Evolutionary conservation across 495 filamentous ascomycete genomes (phyloP), one percentile per base, ranked within the genome.

Genomic region (Darksidea phi): DNA sequence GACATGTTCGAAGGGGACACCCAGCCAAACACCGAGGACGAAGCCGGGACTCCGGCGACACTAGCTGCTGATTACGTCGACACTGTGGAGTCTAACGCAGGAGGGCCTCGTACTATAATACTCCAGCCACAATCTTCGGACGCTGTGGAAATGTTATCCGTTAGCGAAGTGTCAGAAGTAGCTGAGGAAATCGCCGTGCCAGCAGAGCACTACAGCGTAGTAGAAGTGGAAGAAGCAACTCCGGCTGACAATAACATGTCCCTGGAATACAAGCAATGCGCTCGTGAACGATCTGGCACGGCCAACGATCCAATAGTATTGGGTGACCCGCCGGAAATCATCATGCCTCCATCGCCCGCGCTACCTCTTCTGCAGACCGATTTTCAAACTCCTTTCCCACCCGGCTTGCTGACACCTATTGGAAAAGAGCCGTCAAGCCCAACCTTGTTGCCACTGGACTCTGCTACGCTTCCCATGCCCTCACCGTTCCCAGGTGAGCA

Each of bases 401-500:
- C 52, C 1, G 54, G 55, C 2, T 11, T 61, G 41, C 43, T 60
- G 25, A 68, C 57, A 6, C 66, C 66, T 17, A 50, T 64, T 28
- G 61, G 61, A 13, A 26, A 51, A 48, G 51, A 63, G 46, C 66
- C 66, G 10, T 43, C 18, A 13, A 68, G 60, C 36, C 66, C 66
- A 21, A 45, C 57, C 5, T 37, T 68, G 17, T 37, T 54, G 20
- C 66, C 66, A 1, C 32, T 68, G 23, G 61, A 60, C 20, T 64
- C 66, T 20, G 56, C 66, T 42, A 68, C 66, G 1, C 53, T 68
- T 6, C 61, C 66, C n/a, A 45, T 72, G 41, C 71, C 70, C 28
- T 74, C 71, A 17, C 71, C 71, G 10, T 74, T 74, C 42, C 71
- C 71, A 18, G 60, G 66, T 8, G 64, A 67, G 7, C 38, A 41